phyloP scores from a whole-genome alignment of 1,284 basidiomycete genomes.

The Hymenochaete sp. region DNA sequence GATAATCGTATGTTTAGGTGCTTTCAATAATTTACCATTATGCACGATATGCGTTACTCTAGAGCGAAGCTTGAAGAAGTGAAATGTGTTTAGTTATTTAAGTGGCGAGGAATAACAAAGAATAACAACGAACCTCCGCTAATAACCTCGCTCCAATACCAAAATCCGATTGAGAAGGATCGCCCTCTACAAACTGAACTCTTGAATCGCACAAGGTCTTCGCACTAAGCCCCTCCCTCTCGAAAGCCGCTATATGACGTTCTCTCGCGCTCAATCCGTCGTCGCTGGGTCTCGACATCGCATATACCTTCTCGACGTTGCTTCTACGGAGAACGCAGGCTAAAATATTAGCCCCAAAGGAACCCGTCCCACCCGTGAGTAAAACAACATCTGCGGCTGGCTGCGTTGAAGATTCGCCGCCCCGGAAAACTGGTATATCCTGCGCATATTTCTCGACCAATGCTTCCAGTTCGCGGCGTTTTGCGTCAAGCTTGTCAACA shows the following conservation, averaged over 20 bases:
- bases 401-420: too few species aligned
- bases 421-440: slow-evolving; percentile 16
- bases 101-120: neutral
- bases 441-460: slow-evolving; percentile 20
- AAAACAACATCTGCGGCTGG: too few species aligned
- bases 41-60: slow-evolving; percentile 29
- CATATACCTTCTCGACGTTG: slow-evolving; percentile 26
- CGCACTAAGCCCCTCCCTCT: slow-evolving; percentile 20
- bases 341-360: slow-evolving; percentile 28
- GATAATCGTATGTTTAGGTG: neutral
- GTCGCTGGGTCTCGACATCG: slow-evolving; percentile 26
- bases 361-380: slow-evolving; percentile 31
- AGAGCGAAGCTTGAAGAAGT: slow-evolving; percentile 15
- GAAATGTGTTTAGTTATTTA: neutral
- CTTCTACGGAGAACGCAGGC: slow-evolving; percentile 21
- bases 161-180: slow-evolving; percentile 17
- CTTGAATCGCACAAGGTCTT: slow-evolving; percentile 14
- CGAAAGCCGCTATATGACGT: slow-evolving; percentile 25
- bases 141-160: slow-evolving; percentile 1
- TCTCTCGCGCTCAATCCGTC: slow-evolving; percentile 17
- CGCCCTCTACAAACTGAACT: slow-evolving; percentile 24
- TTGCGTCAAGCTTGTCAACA: neutral
- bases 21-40: slow-evolving; percentile 22
- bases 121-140: neutral
- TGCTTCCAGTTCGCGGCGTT: slow-evolving; percentile 16